Conservation (phyloP, 306 rosid genomes). For the Fagus sylvatica region DNA sequence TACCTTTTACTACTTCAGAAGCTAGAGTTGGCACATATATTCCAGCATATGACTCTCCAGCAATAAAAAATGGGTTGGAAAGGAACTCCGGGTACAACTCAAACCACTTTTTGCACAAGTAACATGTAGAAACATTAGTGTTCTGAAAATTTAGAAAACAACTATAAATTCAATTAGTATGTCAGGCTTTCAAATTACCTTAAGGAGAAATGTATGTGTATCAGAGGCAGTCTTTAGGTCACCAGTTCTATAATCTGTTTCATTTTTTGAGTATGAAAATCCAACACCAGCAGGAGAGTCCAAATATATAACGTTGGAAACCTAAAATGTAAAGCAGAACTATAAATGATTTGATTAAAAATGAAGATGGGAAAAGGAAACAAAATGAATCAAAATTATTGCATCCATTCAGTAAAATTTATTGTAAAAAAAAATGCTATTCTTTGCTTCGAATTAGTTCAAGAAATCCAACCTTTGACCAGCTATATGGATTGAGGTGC, state of each 20-base stretch:
- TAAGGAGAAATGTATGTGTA: constrained; percentile 73
- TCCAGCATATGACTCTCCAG: constrained; percentile 97
- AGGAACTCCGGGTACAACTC: constrained; percentile 71
- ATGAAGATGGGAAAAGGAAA: neutral
- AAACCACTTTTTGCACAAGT: constrained; percentile 67
- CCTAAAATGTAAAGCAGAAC: constrained; percentile 49
- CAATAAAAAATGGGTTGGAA: constrained; percentile 65
- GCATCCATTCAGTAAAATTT: neutral
- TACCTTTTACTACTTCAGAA: constrained; percentile 73
- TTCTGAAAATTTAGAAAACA: constrained; percentile 11
- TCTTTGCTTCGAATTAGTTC: neutral
- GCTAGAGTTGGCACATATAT: constrained; percentile 92
- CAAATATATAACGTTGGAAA: constrained; percentile 81
- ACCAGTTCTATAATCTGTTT: constrained; percentile 67
- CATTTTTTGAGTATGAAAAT: constrained; percentile 69
- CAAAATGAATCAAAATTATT: constrained; percentile 7
- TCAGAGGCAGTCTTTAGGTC: constrained; percentile 83
- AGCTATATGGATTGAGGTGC: constrained; percentile 87
- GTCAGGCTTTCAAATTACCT: constrained; percentile 45
- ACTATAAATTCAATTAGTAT: constrained; percentile 7
- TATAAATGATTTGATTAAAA: constrained; percentile 4
- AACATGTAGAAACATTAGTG: constrained; percentile 26
- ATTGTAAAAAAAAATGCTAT: neutral
- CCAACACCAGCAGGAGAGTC: constrained; percentile 99
- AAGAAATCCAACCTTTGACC: constrained; percentile 72